Evolutionary conservation across 352 stramenopile species (phyloP).

Genomic region (Phytophthora citricola): DNA sequence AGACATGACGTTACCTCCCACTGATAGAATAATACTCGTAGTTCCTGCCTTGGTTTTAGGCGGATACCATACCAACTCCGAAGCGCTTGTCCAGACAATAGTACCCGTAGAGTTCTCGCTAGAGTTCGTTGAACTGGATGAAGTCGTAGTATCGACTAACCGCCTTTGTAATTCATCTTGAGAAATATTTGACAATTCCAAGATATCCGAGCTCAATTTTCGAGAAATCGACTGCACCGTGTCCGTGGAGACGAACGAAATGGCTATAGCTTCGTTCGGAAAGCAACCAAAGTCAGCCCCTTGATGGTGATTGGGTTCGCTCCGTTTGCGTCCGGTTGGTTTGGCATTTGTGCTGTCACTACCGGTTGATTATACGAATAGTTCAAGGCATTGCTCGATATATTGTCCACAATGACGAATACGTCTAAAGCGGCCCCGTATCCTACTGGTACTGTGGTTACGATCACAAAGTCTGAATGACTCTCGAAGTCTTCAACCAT

Average conservation of each 20-base stretch:
- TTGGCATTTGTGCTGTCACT: slow-evolving; percentile 64
- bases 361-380: slow-evolving; percentile 73
- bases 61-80: slow-evolving; percentile 59
- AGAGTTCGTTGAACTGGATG: slow-evolving; percentile 13
- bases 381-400: slow-evolving; percentile 52
- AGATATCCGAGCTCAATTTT: slow-evolving; percentile 11
- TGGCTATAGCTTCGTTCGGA: slow-evolving; percentile 59
- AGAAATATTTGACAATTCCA: slow-evolving; percentile 4
- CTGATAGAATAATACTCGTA: slow-evolving; percentile 61
- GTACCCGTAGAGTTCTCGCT: slow-evolving; percentile 34
- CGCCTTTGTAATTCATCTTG: slow-evolving; percentile 3
- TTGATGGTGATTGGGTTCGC: slow-evolving; percentile 66
- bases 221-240: slow-evolving; percentile 24
- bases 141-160: slow-evolving; percentile 14
- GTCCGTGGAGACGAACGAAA: slow-evolving; percentile 43
- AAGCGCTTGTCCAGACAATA: slow-evolving; percentile 58
- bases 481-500: slow-evolving; percentile 41
- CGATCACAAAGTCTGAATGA: slow-evolving; percentile 62
- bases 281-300: slow-evolving; percentile 72
- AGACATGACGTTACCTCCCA: slow-evolving; percentile 68
- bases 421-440: slow-evolving; percentile 52
- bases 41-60: slow-evolving; percentile 63
- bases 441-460: slow-evolving; percentile 50
- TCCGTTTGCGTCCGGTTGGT: slow-evolving; percentile 70
- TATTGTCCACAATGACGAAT: slow-evolving; percentile 56